Conservation (phyloP, 1,139 yeast species). For the Candida buenavistaensis region DNA sequence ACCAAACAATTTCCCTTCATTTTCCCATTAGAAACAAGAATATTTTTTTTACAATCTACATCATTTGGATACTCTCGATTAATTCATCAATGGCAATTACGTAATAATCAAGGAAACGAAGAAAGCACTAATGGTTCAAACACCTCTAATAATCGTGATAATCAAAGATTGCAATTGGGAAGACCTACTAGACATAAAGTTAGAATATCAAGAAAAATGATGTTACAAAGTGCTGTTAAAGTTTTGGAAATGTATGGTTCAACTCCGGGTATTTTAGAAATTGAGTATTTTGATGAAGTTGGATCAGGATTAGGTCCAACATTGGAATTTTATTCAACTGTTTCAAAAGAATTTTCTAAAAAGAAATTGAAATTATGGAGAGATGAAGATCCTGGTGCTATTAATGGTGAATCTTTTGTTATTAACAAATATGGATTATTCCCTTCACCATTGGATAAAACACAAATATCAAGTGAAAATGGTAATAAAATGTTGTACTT, state of each 20-base stretch:
- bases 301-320: conserved; percentile 98
- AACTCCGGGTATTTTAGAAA: conserved; percentile 78
- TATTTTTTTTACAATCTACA: conserved; percentile 78
- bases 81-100: conserved; percentile 73
- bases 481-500: conserved; percentile 50
- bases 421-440: conserved; percentile 57
- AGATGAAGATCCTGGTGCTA: conserved; percentile 27
- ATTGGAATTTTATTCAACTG: conserved; percentile 82
- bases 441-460: conserved; percentile 61
- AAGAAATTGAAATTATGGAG: conserved; percentile 73
- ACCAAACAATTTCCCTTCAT: conserved; percentile 77
- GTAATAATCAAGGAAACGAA: conserved; percentile 46
- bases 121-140: conserved; percentile 13
- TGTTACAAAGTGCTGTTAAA: conserved; percentile 78
- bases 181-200: conserved; percentile 81
- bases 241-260: conserved; percentile 77
- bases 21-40: conserved; percentile 81
- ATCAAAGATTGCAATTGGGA: conserved; percentile 55
- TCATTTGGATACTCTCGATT: conserved; percentile 90
- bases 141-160: conserved; percentile 5
- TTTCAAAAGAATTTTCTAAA: conserved; percentile 68
- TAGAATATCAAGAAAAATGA: conserved; percentile 67
- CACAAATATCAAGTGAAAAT: conserved; percentile 28
- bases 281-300: conserved; percentile 89
- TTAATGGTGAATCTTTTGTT: conserved; percentile 38